Evolutionary conservation across 257 asterid species (phyloP), one percentile per base, ranked within the genome.

Genomic region (Petunia secreta): DNA sequence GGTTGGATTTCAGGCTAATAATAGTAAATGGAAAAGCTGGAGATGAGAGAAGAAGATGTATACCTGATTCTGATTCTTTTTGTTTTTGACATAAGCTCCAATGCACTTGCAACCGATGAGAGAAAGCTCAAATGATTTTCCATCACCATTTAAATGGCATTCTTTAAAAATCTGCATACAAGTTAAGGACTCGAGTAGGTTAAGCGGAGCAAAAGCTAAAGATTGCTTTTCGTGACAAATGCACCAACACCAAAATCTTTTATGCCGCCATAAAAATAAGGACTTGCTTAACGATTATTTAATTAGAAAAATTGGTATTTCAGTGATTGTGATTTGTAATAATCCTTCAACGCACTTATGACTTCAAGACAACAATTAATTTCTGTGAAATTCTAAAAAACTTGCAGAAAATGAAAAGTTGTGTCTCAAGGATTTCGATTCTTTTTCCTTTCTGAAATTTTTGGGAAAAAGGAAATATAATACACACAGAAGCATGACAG

Each of bases 11-110:
- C 11, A 3, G 13, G 60, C 34, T 48, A 34, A 48, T 48, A 34
- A 48, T 2, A 71, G 25, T 71, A 48, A 34, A 64, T 11, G 38
- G 13, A 16, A 5, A 1, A 69, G 34, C 6, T 10, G 10, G 25
- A 2, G 8, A 25, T 37, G 44, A 34, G 13, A 11, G 77, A 73
- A 46, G 73, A 13, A 37, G 11, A 55, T 11, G 43, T 8, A 41
- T 88, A 89, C 98, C 97, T 94, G 98, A 87, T 94, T 94, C 80
- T 94, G 98, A 82, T 93, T 93, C 91, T 90, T 94, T 77, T 93
- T 94, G 91, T 87, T 93, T 82, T 76, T 91, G 7, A 91, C 98
- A 83, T 94, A 94, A 76, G 98, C 98, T 65, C 98, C 98, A 82
- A 94, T 90, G 85, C 98, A 94, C 84, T 94, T 94, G 89, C 92